These are phyloP conservation scores for Umbelopsis ramanniana DNA, from an alignment of 192 early-diverging fungal genomes.

Conservation along the genomic window DNA sequence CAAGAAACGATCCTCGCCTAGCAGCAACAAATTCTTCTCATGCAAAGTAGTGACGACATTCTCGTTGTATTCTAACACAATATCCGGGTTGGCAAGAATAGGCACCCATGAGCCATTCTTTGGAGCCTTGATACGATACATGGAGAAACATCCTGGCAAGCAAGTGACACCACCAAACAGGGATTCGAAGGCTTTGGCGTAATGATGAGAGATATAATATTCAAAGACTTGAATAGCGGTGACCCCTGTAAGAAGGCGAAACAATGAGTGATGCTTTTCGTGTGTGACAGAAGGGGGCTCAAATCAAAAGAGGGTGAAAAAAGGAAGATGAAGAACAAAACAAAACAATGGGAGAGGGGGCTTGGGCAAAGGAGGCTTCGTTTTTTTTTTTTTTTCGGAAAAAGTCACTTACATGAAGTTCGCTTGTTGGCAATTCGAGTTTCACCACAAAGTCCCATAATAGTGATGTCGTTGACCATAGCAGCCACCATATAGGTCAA, in stretches of 20 bases:
- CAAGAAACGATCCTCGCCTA: constrained; percentile 90
- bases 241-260: constrained; percentile 57
- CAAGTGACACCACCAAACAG: constrained; percentile 98
- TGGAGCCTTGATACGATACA: constrained; percentile 94
- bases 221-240: constrained; percentile 95
- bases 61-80: constrained; percentile 80
- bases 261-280: constrained; percentile 1
- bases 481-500: constrained; percentile 87
- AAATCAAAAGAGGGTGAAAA: no score
- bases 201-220: constrained; percentile 98
- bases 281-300: neutral
- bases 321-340: no score
- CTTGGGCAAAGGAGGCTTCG: constrained; percentile 29
- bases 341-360: neutral
- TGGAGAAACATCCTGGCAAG: constrained; percentile 96
- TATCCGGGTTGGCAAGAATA: constrained; percentile 85
- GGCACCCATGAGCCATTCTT: constrained; percentile 79
- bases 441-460: constrained; percentile 98
- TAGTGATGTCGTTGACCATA: constrained; percentile 86
- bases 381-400: no score
- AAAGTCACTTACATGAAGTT: constrained; percentile 72
- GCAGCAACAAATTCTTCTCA: constrained; percentile 82
- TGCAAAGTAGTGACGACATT: constrained; percentile 82
- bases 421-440: constrained; percentile 95
- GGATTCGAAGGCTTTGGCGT: constrained; percentile 93